Evolutionary conservation across 2,329 filamentous ascomycete genomes (phyloP).

Genomic region (Taxawa tesnikishii): DNA sequence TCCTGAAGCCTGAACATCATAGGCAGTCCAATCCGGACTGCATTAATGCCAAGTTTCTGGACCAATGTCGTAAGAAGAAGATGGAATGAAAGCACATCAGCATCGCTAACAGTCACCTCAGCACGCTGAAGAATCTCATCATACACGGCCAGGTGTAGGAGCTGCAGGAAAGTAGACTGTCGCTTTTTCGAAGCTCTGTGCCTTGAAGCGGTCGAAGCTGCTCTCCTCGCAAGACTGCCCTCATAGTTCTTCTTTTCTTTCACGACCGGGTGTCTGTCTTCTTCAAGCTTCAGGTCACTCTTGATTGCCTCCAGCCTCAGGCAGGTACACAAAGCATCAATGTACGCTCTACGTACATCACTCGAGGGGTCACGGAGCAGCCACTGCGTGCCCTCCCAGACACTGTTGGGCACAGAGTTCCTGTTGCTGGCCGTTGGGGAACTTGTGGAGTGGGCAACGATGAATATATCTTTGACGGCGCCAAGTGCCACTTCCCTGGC

Average conservation of each 20-base stretch:
- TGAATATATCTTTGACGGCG: conserved; percentile 69
- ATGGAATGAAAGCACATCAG: conserved; percentile 66
- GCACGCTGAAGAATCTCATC: conserved; percentile 70
- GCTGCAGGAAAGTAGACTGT: conserved; percentile 64
- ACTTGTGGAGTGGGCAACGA: conserved; percentile 53
- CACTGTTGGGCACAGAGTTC: conserved; percentile 57
- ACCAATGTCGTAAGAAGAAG: conserved; percentile 64
- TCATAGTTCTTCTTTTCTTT: conserved; percentile 23
- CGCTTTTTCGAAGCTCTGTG: conserved; percentile 32
- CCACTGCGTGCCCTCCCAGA: conserved; percentile 97
- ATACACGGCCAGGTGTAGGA: conserved; percentile 80
- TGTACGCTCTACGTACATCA: conserved; percentile 71
- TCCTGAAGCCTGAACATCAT: conserved; percentile 87
- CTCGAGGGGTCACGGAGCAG: conserved; percentile 69
- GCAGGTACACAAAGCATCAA: conserved; percentile 75
- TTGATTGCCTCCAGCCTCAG: conserved; percentile 31
- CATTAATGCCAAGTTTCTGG: conserved; percentile 69
- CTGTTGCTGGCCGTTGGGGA: conserved; percentile 46
- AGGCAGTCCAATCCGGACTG: conserved; percentile 63
- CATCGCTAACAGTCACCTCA: conserved; percentile 45
- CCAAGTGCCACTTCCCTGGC: conserved; percentile 56
- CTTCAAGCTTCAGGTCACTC: conserved; percentile 11
- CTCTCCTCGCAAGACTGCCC: conserved; percentile 43
- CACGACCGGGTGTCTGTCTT: conserved; percentile 13
- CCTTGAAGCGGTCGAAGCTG: conserved; percentile 56